A percentile compares a stretch with the other conserved stretches of the same genome.
Evolutionary conservation across 768 basidiomycete species (phyloP).

Genomic region (Sarcodon sp.): DNA sequence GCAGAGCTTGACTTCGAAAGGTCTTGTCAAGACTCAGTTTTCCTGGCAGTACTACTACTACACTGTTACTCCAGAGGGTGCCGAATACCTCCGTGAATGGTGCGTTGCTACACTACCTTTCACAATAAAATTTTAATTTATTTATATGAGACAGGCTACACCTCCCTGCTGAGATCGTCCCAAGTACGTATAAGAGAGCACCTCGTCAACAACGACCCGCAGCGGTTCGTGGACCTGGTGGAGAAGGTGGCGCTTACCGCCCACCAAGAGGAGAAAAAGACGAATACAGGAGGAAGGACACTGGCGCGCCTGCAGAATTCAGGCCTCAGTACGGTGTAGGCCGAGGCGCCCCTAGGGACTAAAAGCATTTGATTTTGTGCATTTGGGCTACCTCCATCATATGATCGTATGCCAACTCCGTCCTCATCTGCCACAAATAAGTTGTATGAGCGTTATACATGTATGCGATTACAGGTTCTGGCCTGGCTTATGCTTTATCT

Average conservation of each 20-base stretch:
- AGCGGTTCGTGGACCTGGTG: conserved; percentile 45
- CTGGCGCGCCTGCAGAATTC: conserved; percentile 67
- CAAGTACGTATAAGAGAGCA: conserved; percentile 95
- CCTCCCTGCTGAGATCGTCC: conserved; percentile 92
- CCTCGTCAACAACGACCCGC: conserved; percentile 80
- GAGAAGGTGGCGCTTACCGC: conserved; percentile 74
- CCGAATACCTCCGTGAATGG: conserved; percentile 94
- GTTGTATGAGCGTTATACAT: too few relatives aligned
- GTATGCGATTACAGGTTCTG: too few relatives aligned
- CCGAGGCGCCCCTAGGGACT: conserved; percentile 74
- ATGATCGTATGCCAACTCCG: too few relatives aligned
- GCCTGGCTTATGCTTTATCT: too few relatives aligned
- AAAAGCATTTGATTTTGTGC: conserved; percentile 3
- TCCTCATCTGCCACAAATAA: too few relatives aligned
- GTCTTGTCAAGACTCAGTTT: conserved; percentile 97
- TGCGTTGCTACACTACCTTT: conserved; percentile 13
- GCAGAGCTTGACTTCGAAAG: conserved; percentile 56
- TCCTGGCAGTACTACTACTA: conserved; percentile 99
- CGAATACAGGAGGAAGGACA: conserved; percentile 87
- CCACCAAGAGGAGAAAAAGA: conserved; percentile 73
- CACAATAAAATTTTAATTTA: neutral
- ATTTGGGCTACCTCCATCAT: too few relatives aligned
- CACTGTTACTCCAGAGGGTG: conserved; percentile 90
- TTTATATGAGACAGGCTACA: conserved; percentile 50
- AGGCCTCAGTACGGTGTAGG: conserved; percentile 87